These are phyloP conservation scores for Nematocida sp. DNA, from an alignment of 371 early-diverging fungal species.

Conservation along the genomic window DNA sequence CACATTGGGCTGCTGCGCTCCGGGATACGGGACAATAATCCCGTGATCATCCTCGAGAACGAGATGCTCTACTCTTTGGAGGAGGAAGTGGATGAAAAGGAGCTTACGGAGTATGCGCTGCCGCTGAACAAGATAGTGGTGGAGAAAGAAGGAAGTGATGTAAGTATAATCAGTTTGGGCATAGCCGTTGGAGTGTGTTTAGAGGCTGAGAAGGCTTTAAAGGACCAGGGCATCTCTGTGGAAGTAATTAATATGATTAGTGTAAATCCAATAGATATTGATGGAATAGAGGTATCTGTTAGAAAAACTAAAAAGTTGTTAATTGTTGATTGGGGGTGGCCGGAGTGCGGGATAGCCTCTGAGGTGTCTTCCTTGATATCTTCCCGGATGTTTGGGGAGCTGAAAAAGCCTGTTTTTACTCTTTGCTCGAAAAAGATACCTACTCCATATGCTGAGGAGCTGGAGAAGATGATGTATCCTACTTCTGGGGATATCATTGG, in stretches of 20 bases:
- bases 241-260: constrained; percentile 94
- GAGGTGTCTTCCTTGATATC: constrained; percentile 90
- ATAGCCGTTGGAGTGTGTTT: constrained; percentile 78
- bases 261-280: constrained; percentile 88
- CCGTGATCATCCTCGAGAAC: constrained; percentile 92
- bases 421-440: constrained; percentile 94
- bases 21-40: constrained; percentile 94
- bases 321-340: constrained; percentile 94
- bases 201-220: constrained; percentile 83
- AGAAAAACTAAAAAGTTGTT: constrained; percentile 93
- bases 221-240: constrained; percentile 74
- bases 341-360: constrained; percentile 85
- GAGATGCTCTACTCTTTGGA: constrained; percentile 89
- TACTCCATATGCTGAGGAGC: constrained; percentile 90
- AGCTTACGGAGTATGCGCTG: constrained; percentile 71
- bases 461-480: constrained; percentile 83
- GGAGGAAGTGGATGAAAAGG: constrained; percentile 77
- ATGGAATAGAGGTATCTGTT: constrained; percentile 79
- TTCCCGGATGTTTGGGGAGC: constrained; percentile 76
- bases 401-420: constrained; percentile 84
- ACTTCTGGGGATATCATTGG: constrained; percentile 74
- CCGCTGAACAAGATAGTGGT: constrained; percentile 56
- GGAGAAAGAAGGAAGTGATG: constrained; percentile 71
- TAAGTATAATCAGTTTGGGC: constrained; percentile 89
- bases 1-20: constrained; percentile 90